These are phyloP conservation scores for Pythium volutum DNA, from an alignment of 352 stramenopile species.

Conservation along the genomic window DNA sequence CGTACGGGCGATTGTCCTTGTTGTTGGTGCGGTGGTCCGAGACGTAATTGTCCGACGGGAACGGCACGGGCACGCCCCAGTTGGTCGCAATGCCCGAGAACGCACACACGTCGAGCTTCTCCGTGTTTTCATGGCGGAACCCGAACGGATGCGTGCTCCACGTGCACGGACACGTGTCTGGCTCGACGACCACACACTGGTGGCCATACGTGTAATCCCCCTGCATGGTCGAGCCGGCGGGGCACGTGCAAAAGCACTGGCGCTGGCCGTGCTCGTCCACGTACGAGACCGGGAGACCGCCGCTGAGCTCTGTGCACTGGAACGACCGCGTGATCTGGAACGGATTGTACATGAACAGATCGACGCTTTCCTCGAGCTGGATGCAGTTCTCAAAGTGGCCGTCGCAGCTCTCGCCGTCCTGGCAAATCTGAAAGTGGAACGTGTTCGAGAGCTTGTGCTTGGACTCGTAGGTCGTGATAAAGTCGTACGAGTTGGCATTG, in stretches of 20 bases:
- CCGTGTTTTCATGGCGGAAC: constrained; percentile 29
- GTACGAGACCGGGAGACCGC: constrained; percentile 50
- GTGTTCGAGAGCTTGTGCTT: constrained; percentile 27
- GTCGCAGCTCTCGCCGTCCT: constrained; percentile 17
- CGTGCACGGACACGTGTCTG: constrained; percentile 39
- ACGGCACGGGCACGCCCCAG: constrained; percentile 41
- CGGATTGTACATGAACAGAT: constrained; percentile 69
- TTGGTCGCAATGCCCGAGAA: constrained; percentile 37
- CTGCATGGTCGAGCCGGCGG: constrained; percentile 30
- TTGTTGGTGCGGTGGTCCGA: constrained; percentile 38
- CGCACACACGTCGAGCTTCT: constrained; percentile 25
- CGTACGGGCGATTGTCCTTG: not conserved
- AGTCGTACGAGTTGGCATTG: constrained; percentile 32
- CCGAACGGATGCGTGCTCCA: constrained; percentile 35
- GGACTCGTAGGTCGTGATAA: constrained; percentile 32
- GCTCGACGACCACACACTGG: constrained; percentile 27
- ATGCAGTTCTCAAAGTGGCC: constrained; percentile 34
- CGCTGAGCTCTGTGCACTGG: constrained; percentile 32
- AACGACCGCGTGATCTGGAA: constrained; percentile 39
- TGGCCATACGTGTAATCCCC: constrained; percentile 18
- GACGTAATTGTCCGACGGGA: constrained; percentile 59
- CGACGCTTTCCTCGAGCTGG: constrained; percentile 29
- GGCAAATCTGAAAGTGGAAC: constrained; percentile 45
- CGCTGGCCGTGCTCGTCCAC: constrained; percentile 30
- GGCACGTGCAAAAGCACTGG: constrained; percentile 60